Percentiles rank a stretch among this genome's conserved stretches.
phyloP scores from a whole-genome alignment of 192 early-diverging fungal genomes.

The Coemansia sp. region DNA sequence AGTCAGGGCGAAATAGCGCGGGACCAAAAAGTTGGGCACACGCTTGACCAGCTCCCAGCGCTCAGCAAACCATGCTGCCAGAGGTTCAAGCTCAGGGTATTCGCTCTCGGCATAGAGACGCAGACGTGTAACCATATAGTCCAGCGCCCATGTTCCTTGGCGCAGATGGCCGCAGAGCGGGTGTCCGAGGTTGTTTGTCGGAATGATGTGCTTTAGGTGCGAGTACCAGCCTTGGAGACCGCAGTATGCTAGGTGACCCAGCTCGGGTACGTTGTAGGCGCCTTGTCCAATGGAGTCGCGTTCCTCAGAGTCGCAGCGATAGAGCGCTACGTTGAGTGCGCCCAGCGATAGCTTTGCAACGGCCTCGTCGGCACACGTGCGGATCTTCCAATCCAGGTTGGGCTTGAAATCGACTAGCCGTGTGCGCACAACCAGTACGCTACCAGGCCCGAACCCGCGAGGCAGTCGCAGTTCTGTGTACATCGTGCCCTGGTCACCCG shows the following conservation, averaged over 20 bases:
- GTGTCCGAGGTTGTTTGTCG: conserved; percentile 88
- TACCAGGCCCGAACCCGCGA: conserved; percentile 78
- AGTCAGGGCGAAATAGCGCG: conserved; percentile 91
- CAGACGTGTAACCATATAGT: conserved; percentile 80
- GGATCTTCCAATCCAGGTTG: conserved; percentile 58
- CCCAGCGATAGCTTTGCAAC: conserved; percentile 56
- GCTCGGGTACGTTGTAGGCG: conserved; percentile 84
- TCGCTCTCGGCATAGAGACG: conserved; percentile 14
- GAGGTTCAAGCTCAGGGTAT: conserved; percentile 17
- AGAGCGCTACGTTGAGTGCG: conserved; percentile 85
- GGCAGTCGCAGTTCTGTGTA: conserved; percentile 62
- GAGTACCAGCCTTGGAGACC: conserved; percentile 93
- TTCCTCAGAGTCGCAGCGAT: conserved; percentile 87
- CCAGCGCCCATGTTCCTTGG: conserved; percentile 85
- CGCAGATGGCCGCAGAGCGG: conserved; percentile 88
- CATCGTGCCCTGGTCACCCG: conserved; percentile 54
- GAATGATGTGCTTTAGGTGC: conserved; percentile 71
- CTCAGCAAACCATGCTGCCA: conserved; percentile 75
- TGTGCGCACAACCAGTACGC: conserved; percentile 69
- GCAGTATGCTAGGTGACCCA: conserved; percentile 79
- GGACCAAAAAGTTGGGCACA: conserved; percentile 79
- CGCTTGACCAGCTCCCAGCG: conserved; percentile 68
- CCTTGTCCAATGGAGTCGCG: conserved; percentile 74
- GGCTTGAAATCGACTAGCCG: conserved; percentile 53
- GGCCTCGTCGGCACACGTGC: conserved; percentile 61